Conservation (phyloP, 225 moss, liverwort and hornwort genomes). For the Climacium dendroides region DNA sequence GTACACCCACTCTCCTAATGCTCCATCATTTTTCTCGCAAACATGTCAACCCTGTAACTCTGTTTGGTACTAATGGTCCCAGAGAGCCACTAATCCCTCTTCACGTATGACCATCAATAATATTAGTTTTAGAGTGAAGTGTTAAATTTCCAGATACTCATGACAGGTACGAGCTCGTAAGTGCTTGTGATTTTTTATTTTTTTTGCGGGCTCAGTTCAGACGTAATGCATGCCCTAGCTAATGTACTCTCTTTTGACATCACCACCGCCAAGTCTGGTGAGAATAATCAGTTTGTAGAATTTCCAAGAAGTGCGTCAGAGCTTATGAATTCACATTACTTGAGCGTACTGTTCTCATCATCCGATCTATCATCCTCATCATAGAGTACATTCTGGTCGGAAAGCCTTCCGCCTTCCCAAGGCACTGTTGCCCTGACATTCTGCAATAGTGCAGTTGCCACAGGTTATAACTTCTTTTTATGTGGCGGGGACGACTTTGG, state of each 20-base stretch:
- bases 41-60: background rate
- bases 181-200: background rate
- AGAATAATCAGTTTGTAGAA: background rate
- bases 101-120: background rate
- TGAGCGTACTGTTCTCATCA: constrained; percentile 9
- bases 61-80: background rate
- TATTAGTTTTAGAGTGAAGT: background rate
- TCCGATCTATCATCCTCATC: constrained; percentile 13
- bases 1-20: background rate
- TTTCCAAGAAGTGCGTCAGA: background rate
- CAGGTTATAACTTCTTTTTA: background rate
- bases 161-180: background rate
- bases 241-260: background rate
- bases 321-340: background rate
- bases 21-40: background rate
- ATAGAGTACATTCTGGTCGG: constrained; percentile 7
- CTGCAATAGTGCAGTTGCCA: constrained; percentile 4
- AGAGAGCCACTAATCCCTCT: background rate
- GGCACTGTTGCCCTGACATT: constrained; percentile 11
- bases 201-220: background rate
- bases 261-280: background rate
- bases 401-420: background rate
- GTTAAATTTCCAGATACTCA: background rate
- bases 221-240: background rate
- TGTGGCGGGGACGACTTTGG: background rate